Evolutionary conservation across 2,329 filamentous ascomycete species (phyloP), one percentile per base, ranked within the genome.

Genomic region (Fusarium sp.): DNA sequence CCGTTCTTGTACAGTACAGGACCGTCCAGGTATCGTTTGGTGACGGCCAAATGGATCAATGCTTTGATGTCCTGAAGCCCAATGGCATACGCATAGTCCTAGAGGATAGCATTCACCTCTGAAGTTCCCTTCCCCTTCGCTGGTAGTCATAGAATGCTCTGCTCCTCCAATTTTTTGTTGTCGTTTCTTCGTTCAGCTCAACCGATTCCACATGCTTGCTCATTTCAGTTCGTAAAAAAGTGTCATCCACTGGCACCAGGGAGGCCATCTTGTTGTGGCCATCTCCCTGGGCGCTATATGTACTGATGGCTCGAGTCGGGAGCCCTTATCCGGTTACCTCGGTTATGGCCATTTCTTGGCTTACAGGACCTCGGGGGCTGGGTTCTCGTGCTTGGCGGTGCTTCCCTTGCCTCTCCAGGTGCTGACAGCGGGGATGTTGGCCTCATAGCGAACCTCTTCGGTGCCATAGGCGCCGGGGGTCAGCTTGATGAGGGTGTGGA

Each of bases 351-450:
- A 23, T 30, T 30, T 35, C 23, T 66, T 30, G 41, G 32, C 39
- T 69, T 77, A 84, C 62, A 84, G 75, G 34, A 74, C 77, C 75
- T 83, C 84, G 8, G 83, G 81, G 14, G 82, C 80, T 10, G 89
- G 89, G 74, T 91, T 89, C 81, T 97, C 93, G 82, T 98, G 95
- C 81, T 96, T 96, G 27, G 96, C 96, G 30, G 94, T 94, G 78
- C 92, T 96, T 16, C 97, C 97, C 86, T 98, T 98, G 73, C 93
- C 95, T 79, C 97, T 89, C 94, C 95, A 99, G 23, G 97, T 99
- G 83, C 94, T 97, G 62, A 99, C 97, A 5, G 97, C 97, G 6
- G 95, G 94, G 75, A 99, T 98, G 81, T 97, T 93, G 9, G 96
- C 96, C 82, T 94, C 93, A 80, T 95, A 94, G 52, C 95, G 90